Base-by-base conservation (phyloP, 495 filamentous ascomycete genomes). In the Neurospora tetraspora region DNA sequence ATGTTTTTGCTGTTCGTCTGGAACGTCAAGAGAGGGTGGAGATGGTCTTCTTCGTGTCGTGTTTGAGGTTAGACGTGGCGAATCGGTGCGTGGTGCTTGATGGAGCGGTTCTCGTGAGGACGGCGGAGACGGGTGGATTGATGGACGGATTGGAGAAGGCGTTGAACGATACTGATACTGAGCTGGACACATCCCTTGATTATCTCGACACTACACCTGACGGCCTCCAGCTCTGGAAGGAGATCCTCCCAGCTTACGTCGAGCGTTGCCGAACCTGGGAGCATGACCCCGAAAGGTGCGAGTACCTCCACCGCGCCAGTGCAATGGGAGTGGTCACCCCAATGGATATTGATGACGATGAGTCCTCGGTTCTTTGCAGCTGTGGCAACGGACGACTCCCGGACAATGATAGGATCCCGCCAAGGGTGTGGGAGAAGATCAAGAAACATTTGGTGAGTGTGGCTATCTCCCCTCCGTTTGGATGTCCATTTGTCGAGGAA, bases 261-360 rank as follows among this genome's bases (percentile, higher is more conserved):
- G 88, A 90, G 77, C 81, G 88, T 2, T 89, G 87, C 71, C 80
- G 88, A 36, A 83, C 80, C 7, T 90, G 86, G 86, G 73, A 76
- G 5, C 88, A 90, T 70, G 69, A 70, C 27, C 12, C 72, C 6
- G 71, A 75, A 0, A 69, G 70, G 11, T 90, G 88, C 74, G 83
- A 87, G 76, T 90, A 89, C 7, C 27, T 65, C 7, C 27, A 8
- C 27, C 53, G 53, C 14, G 23, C 53, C 72, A 70, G 73, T 14
- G 76, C 20, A 39, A 8, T 40, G 1, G 75, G 73, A 1, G 47
- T 59, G 5, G 69, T 65, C 38, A 59, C 79, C 43, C 82, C 81
- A 14, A 68, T 83, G 0, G 76, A 76, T 38, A 38, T 77, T 14
- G 74, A 74, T 34, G 70, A 71, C 2, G 80, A 79, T 0, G 71